Conservation (phyloP, 176 grass and related monocot species). For the Pharus latifolius region DNA sequence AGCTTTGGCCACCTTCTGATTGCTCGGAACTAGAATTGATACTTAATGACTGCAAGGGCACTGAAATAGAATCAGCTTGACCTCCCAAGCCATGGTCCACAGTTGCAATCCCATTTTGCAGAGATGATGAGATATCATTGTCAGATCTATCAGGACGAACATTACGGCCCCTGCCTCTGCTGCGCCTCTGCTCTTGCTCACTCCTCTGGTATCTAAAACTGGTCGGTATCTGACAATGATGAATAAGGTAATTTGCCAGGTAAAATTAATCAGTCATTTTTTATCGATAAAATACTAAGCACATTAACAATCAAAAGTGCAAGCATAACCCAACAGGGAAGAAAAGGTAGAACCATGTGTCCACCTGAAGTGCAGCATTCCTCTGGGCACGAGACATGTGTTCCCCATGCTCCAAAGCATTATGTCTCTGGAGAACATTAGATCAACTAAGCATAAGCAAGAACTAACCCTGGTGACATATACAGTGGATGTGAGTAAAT, state of each 20-base stretch:
- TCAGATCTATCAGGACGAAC: conserved; percentile 16
- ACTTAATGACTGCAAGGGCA: conserved; percentile 12
- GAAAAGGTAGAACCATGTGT: neutral
- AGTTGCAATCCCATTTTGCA: conserved; percentile 25
- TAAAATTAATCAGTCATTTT: neutral
- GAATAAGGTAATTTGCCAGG: conserved; percentile 6
- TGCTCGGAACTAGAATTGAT: neutral
- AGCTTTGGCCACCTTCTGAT: conserved; percentile 15
- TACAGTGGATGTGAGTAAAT: neutral
- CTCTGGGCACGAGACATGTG: conserved; percentile 33
- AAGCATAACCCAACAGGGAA: neutral
- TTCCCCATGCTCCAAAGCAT: conserved; percentile 46
- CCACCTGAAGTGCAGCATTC: conserved; percentile 58
- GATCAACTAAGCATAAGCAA: neutral
- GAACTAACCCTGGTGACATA: neutral
- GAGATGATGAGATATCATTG: conserved; percentile 1
- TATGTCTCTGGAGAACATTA: conserved; percentile 46
- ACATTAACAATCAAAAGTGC: neutral
- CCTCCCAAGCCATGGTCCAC: conserved; percentile 1
- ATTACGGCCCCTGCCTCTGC: conserved; percentile 36
- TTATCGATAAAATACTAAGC: neutral
- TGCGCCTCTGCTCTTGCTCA: conserved; percentile 41
- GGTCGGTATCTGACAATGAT: conserved; percentile 32
- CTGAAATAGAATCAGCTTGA: conserved; percentile 3
- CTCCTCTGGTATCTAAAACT: conserved; percentile 40